Conservation (phyloP, 257 asterid genomes). For the Fraxinus cuspidata region DNA sequence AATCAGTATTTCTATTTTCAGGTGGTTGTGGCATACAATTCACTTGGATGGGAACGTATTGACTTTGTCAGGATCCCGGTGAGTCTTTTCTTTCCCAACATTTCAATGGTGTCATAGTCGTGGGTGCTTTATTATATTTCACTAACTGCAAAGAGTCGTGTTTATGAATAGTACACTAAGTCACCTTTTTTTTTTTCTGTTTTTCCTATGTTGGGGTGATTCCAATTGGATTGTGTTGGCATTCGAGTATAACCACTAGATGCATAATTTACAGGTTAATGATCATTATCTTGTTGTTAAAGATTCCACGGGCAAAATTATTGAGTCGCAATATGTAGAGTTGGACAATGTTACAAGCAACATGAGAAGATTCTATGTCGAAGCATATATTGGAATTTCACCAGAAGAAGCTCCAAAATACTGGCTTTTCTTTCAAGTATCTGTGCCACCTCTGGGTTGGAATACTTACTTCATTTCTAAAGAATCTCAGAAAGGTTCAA, state of each 20-base stretch:
- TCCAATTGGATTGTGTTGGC: not conserved
- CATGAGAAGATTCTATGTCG: slow-evolving; percentile 59
- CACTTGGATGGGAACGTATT: slow-evolving; percentile 79
- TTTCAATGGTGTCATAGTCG: not conserved
- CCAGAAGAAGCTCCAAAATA: slow-evolving; percentile 51
- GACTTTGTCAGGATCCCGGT: slow-evolving; percentile 77
- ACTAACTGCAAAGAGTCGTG: not conserved
- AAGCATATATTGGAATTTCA: slow-evolving; percentile 71
- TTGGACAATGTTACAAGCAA: slow-evolving; percentile 56
- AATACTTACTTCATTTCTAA: slow-evolving; percentile 66
- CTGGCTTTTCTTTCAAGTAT: slow-evolving; percentile 67
- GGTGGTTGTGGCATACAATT: slow-evolving; percentile 78
- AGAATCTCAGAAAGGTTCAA: slow-evolving; percentile 47
- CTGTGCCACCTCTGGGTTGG: slow-evolving; percentile 76
- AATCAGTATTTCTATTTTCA: slow-evolving; percentile 32
- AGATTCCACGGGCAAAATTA: slow-evolving; percentile 54
- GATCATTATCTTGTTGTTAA: slow-evolving; percentile 55
- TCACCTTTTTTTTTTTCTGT: too few relatives aligned
- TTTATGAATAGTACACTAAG: not conserved
- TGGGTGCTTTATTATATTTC: not conserved
- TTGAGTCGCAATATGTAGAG: slow-evolving; percentile 60
- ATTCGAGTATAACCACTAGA: slow-evolving; percentile 1
- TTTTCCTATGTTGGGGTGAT: not conserved
- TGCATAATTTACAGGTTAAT: slow-evolving; percentile 54
- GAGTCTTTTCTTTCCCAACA: slow-evolving; percentile 23